Evolutionary conservation across 176 grass and related monocot species (phyloP), one percentile per base, ranked within the genome.

Genomic region (Pontederia paniculata): DNA sequence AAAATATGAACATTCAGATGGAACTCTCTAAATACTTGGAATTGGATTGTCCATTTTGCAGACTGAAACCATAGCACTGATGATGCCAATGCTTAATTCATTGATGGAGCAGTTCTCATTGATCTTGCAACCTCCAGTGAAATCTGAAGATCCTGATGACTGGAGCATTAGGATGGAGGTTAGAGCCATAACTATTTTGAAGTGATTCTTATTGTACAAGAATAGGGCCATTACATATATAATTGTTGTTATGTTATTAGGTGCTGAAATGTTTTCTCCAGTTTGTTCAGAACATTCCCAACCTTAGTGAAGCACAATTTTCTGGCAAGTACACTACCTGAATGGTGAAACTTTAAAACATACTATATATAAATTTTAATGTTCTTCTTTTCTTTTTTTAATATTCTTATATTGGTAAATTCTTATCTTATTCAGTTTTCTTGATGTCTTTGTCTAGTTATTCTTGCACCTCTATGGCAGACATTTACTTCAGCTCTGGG

Each of bases 101-200:
- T 79, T 96, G 19, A 80, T 89, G 54, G 86, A 89, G 63, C 86
- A 89, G 60, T 84, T 96, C 55, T 85, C 74, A 37, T 16, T 77
- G 54, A 73, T 96, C 60, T 72, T 96, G 55, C 84, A 87, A 81
- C 80, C 77, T 60, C 79, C 73, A 16, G 63, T 89, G 74, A 70
- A 70, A 49, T 96, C 82, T 23, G 76, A 81, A 87, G 84, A 87
- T 78, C 85, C 91, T 58, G 83, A 87, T 81, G 91, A 87, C 68
- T 96, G 91, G 91, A 83, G 71, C 74, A 82, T 96, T 73, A 84
- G 84, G 50, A 87, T 96, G 82, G 91, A 96, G 91, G 91, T 96
- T 5, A 81, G 52, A 71, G 63, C 23, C n/a, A 45, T 58, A 23
- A 44, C 48, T 55, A 37, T 41, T 57, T 19, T 21, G 28, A 9